phyloP scores from a whole-genome alignment of 352 stramenopile species.

The Globisporangium alternatum region DNA sequence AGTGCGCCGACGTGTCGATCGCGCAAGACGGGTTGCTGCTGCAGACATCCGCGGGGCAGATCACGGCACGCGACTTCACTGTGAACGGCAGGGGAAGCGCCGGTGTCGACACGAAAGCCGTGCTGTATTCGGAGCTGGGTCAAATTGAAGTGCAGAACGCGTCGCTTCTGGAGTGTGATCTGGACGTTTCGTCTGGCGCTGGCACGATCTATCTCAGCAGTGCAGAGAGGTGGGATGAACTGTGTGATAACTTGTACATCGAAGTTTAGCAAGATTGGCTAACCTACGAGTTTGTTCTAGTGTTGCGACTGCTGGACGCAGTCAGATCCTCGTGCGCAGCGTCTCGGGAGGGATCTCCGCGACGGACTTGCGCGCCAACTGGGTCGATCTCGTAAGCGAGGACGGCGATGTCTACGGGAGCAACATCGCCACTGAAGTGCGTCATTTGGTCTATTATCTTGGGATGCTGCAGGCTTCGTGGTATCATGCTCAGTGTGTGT shows the following conservation, averaged over 20 bases:
- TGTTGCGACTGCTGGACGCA: constrained; percentile 44
- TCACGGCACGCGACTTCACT: constrained; percentile 37
- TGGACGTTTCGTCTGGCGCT: constrained; percentile 45
- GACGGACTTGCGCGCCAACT: constrained; percentile 46
- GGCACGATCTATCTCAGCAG: constrained; percentile 36
- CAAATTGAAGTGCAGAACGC: constrained; percentile 39
- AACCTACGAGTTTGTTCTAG: constrained; percentile 18
- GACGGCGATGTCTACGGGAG: constrained; percentile 41
- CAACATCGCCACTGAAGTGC: constrained; percentile 36
- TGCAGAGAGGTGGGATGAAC: constrained; percentile 37
- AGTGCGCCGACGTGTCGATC: constrained; percentile 39
- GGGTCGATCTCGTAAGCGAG: constrained; percentile 46
- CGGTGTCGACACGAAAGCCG: constrained; percentile 25
- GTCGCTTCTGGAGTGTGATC: constrained; percentile 52
- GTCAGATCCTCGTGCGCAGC: constrained; percentile 42
- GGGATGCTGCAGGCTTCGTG: too few species aligned
- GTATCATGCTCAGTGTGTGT: too few species aligned
- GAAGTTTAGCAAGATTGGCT: neutral
- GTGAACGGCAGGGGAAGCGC: constrained; percentile 35
- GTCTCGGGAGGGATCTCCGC: constrained; percentile 46
- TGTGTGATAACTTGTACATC: neutral
- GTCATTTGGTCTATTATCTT: neutral
- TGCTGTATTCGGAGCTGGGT: constrained; percentile 46
- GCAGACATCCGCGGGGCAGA: constrained; percentile 42
- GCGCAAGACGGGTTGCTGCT: constrained; percentile 32